Percentiles rank a stretch among this genome's conserved stretches.
Conservation (phyloP, 352 stramenopile genomes). For the Phytophthora lateralis region DNA sequence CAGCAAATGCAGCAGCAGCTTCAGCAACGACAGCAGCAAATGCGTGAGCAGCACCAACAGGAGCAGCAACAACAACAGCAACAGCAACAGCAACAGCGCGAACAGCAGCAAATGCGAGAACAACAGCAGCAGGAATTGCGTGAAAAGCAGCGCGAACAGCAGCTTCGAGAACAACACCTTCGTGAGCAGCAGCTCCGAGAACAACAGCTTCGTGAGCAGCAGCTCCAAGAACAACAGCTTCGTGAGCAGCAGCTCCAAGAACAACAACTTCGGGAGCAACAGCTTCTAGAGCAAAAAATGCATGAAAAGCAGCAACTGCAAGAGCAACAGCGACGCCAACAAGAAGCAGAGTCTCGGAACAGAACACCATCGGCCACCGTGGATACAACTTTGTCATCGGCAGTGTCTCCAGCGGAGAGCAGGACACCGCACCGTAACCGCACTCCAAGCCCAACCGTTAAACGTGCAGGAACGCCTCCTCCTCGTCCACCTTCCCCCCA, state of each 20-base stretch:
- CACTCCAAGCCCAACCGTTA: slow-evolving; percentile 33
- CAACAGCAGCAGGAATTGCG: slow-evolving; percentile 12
- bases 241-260: slow-evolving; percentile 5
- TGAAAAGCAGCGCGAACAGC: slow-evolving; percentile 8
- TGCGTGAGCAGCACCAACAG: slow-evolving; percentile 29
- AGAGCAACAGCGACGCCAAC: slow-evolving; percentile 18
- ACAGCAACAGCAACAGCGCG: slow-evolving; percentile 17
- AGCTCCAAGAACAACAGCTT: slow-evolving; percentile 23
- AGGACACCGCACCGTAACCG: slow-evolving; percentile 19
- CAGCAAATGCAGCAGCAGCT: slow-evolving; percentile 29
- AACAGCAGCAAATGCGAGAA: slow-evolving; percentile 27
- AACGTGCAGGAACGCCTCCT: slow-evolving; percentile 33
- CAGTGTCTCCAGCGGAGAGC: slow-evolving; percentile 12
- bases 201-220: slow-evolving; percentile 22
- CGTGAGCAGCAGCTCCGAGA: slow-evolving; percentile 7
- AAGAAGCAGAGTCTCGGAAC: slow-evolving; percentile 23
- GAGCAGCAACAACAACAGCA: slow-evolving; percentile 28
- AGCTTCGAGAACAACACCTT: slow-evolving; percentile 24
- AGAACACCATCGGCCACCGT: slow-evolving; percentile 43
- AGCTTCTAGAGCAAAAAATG: slow-evolving; percentile 11
- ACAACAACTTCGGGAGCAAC: slow-evolving; percentile 22
- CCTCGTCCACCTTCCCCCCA: slow-evolving; percentile 34
- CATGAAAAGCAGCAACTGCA: slow-evolving; percentile 14
- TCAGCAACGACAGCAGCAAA: slow-evolving; percentile 30
- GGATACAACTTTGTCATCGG: slow-evolving; percentile 26